Conservation (phyloP, 2,329 filamentous ascomycete species). For the Cladophialophora carrionii region DNA sequence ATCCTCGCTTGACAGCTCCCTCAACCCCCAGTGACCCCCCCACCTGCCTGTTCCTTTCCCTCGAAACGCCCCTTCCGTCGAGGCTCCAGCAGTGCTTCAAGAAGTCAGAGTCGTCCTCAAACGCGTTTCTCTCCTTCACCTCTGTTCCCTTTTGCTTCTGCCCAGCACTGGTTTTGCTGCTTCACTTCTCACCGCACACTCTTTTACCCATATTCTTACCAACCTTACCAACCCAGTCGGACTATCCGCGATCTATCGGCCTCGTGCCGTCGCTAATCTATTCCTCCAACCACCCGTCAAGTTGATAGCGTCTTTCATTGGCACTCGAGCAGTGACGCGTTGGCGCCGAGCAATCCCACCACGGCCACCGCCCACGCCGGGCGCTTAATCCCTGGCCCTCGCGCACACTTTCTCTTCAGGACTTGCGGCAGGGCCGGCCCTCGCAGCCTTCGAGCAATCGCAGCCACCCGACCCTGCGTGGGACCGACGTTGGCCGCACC, state of each 20-base stretch:
- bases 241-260: conserved; percentile 24
- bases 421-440: conserved; percentile 34
- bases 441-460: conserved; percentile 25
- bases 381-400: conserved; percentile 38
- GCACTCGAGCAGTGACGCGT: conserved; percentile 27
- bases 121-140: conserved; percentile 10
- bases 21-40: neutral
- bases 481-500: conserved; percentile 11
- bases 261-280: conserved; percentile 31
- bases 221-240: no score
- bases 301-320: conserved; percentile 29
- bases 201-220: conserved; percentile 18
- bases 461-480: conserved; percentile 8
- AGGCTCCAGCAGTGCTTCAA: conserved; percentile 16
- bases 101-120: conserved; percentile 12
- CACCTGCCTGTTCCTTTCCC: conserved; percentile 11
- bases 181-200: conserved; percentile 21
- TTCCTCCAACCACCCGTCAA: conserved; percentile 21
- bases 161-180: conserved; percentile 22
- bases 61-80: conserved; percentile 8
- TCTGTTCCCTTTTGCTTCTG: conserved; percentile 10
- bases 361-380: conserved; percentile 19
- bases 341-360: conserved; percentile 31
- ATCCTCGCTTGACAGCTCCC: conserved; percentile 5
- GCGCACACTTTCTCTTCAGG: conserved; percentile 15